These are phyloP conservation scores for Cucumis hystrix DNA, from an alignment of 306 rosid genomes.

Conservation along the genomic window DNA sequence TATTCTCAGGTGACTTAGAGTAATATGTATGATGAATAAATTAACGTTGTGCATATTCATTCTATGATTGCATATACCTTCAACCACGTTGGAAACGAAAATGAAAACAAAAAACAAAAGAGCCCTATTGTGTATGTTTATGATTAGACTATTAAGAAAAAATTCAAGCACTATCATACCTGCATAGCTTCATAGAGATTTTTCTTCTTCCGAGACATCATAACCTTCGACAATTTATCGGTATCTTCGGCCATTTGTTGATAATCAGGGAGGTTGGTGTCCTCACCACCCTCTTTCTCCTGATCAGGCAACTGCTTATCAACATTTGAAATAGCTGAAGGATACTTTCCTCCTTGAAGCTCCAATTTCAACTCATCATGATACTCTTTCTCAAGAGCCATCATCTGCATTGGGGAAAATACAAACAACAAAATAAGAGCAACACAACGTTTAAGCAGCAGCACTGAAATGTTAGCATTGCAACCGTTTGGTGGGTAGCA, in stretches of 20 bases:
- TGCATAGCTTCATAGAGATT: slow-evolving; percentile 45
- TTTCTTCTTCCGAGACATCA: slow-evolving; percentile 49
- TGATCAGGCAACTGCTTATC: slow-evolving; percentile 27
- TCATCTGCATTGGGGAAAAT: slow-evolving; percentile 44
- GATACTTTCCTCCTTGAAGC: slow-evolving; percentile 31
- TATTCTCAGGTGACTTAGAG: background rate
- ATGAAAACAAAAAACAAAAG: background rate
- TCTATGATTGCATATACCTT: background rate
- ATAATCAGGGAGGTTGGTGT: slow-evolving; percentile 19
- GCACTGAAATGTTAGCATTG: background rate
- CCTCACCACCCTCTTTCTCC: slow-evolving; percentile 26
- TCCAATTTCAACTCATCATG: slow-evolving; percentile 71
- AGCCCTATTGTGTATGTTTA: background rate
- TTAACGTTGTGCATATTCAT: background rate
- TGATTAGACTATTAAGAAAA: background rate
- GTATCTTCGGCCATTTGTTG: slow-evolving; percentile 27
- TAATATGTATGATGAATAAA: background rate
- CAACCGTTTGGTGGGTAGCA: background rate
- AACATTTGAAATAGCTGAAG: slow-evolving; percentile 20
- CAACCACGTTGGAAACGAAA: background rate
- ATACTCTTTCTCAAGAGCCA: slow-evolving; percentile 50
- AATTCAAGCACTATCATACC: slow-evolving; percentile 26
- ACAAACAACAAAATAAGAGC: background rate
- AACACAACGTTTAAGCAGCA: background rate
- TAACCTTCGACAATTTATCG: slow-evolving; percentile 20